phyloP scores from a whole-genome alignment of 176 grass and related monocot species.

The Oryza glaberrima region DNA sequence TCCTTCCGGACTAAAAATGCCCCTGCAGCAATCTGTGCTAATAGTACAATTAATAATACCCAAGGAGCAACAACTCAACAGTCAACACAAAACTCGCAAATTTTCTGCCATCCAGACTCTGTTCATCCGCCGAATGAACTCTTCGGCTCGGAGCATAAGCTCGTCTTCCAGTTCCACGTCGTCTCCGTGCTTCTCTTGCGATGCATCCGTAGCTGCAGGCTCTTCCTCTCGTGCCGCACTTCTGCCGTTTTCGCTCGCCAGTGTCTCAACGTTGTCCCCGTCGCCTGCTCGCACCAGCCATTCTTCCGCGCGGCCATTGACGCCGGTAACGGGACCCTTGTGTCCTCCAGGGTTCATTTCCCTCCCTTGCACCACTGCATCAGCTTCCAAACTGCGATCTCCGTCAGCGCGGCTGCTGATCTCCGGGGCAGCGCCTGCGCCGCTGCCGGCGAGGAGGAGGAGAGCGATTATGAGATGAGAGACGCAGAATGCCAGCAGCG shows the following conservation, averaged over 20 bases:
- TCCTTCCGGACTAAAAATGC: no score
- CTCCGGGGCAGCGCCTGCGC: background rate
- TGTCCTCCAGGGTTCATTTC: background rate
- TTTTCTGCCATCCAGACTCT: slow-evolving; percentile 56
- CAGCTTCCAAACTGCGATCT: background rate
- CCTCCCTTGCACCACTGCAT: background rate
- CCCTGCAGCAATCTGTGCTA: no score
- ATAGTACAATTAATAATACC: no score
- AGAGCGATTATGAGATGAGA: slow-evolving; percentile 56
- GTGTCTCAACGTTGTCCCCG: background rate
- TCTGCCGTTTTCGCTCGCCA: background rate
- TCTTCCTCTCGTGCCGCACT: background rate
- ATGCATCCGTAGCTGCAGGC: background rate
- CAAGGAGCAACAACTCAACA: background rate
- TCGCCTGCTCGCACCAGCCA: background rate
- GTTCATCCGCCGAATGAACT: slow-evolving; percentile 87
- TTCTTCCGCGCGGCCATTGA: background rate
- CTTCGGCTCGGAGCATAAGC: slow-evolving; percentile 52
- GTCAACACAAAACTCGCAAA: background rate
- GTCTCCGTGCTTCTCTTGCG: background rate
- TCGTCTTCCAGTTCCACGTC: slow-evolving; percentile 34
- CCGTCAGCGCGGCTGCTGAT: background rate
- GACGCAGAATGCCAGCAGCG: slow-evolving; percentile 60
- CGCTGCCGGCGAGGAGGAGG: slow-evolving; percentile 42
- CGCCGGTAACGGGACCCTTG: background rate